phyloP scores from a whole-genome alignment of 345 rosid species.

The Turritis glabra region DNA sequence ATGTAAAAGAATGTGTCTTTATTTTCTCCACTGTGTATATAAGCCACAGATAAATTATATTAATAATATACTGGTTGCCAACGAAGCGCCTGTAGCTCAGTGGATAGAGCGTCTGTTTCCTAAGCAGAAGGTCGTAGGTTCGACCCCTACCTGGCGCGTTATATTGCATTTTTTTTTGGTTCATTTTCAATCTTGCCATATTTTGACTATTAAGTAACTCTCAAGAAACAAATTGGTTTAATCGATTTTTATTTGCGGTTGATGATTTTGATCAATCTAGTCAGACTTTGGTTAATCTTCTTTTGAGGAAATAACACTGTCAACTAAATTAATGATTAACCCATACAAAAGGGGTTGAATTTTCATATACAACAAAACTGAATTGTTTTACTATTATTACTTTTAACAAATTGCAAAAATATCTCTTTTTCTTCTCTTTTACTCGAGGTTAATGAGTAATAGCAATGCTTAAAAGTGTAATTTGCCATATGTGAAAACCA shows the following conservation, averaged over 20 bases:
- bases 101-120: conserved; percentile 93
- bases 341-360: not conserved
- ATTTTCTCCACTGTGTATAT: too few relatives aligned
- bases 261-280: not conserved
- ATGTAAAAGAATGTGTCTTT: not conserved
- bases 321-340: not conserved
- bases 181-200: not conserved
- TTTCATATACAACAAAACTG: not conserved
- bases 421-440: not conserved
- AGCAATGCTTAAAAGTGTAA: not conserved
- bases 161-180: not conserved
- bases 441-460: not conserved
- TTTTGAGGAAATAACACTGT: not conserved
- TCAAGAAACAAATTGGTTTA: not conserved
- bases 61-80: not conserved
- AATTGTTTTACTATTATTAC: not conserved
- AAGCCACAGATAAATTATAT: too few relatives aligned
- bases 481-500: not conserved
- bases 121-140: conserved; percentile 35
- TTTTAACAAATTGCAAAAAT: not conserved
- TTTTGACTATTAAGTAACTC: not conserved
- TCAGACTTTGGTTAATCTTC: not conserved
- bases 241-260: not conserved
- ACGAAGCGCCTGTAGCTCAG: conserved; percentile 90
- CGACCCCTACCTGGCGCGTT: conserved; percentile 17